A percentile compares a stretch with the other conserved stretches of the same genome.
Evolutionary conservation across 2,329 filamentous ascomycete species (phyloP).

Genomic region (Cyphellophora europaea): DNA sequence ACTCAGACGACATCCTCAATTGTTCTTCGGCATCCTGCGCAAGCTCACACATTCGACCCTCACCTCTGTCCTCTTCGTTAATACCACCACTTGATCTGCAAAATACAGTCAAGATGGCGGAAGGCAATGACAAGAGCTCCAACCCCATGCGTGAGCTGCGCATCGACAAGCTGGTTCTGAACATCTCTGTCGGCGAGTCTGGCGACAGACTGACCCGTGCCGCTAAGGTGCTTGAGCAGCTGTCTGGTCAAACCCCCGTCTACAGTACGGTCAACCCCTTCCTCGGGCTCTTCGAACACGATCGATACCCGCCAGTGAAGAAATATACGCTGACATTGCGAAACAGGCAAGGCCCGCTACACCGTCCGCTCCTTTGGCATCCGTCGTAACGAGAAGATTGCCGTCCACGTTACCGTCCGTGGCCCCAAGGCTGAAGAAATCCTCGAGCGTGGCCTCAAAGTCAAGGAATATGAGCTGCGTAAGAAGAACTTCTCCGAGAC

Average conservation of each 20-base stretch:
- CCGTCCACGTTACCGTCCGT: conserved; percentile 98
- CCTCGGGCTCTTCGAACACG: neutral
- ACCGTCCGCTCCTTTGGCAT: conserved; percentile 99
- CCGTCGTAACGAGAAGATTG: conserved; percentile 99
- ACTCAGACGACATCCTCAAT: too few species aligned
- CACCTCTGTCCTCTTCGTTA: conserved; percentile 21
- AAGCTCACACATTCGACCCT: neutral
- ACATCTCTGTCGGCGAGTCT: conserved; percentile 99
- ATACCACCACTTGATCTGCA: conserved; percentile 17
- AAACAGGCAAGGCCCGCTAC: conserved; percentile 94
- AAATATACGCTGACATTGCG: too few species aligned
- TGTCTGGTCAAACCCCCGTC: conserved; percentile 98
- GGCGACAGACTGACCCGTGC: conserved; percentile 99
- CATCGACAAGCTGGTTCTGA: conserved; percentile 98
- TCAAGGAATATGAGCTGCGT: conserved; percentile 99
- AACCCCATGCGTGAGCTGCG: conserved; percentile 99
- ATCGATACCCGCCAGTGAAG: too few species aligned
- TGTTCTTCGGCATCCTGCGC: neutral
- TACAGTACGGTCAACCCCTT: conserved; percentile 58
- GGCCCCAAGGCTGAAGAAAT: conserved; percentile 99
- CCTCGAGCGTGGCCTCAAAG: conserved; percentile 99
- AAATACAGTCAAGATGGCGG: conserved; percentile 40
- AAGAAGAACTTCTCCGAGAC: conserved; percentile 99
- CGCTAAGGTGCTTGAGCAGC: conserved; percentile 99
- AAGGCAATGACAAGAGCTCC: conserved; percentile 65